These are phyloP conservation scores for Thielaviopsis populi DNA, from an alignment of 2,329 filamentous ascomycete genomes.

Conservation along the genomic window DNA sequence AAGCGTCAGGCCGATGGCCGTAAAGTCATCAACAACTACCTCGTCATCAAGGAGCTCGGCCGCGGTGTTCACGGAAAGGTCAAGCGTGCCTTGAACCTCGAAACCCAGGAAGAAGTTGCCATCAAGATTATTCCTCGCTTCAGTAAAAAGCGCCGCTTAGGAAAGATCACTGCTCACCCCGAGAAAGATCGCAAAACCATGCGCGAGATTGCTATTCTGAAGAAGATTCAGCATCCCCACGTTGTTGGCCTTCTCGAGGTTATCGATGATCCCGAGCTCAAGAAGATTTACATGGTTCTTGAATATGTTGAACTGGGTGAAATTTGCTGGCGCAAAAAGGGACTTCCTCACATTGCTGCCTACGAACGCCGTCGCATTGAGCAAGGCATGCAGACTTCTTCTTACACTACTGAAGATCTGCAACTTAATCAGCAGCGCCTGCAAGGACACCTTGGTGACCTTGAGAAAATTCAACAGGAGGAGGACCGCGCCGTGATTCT, in stretches of 20 bases:
- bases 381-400: conserved; percentile 39
- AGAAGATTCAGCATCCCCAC: conserved; percentile 96
- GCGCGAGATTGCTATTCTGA: conserved; percentile 92
- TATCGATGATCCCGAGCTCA: conserved; percentile 88
- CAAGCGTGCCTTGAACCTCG: conserved; percentile 73
- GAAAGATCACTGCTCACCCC: conserved; percentile 53
- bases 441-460: conserved; percentile 42
- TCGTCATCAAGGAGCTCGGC: conserved; percentile 90
- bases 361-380: conserved; percentile 73
- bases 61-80: conserved; percentile 96
- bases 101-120: conserved; percentile 65
- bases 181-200: conserved; percentile 60
- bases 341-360: conserved; percentile 63
- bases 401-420: conserved; percentile 30
- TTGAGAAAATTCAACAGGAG: conserved; percentile 41
- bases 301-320: conserved; percentile 92
- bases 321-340: conserved; percentile 85
- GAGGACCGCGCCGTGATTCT: conserved; percentile 27
- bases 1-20: conserved; percentile 79
- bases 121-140: conserved; percentile 98
- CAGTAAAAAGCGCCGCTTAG: conserved; percentile 83
- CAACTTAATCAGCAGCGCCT: conserved; percentile 44
- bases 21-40: conserved; percentile 95
- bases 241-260: conserved; percentile 91
- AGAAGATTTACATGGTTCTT: conserved; percentile 96